Evolutionary conservation across 1,284 basidiomycete species (phyloP), one percentile per base, ranked within the genome.

Genomic region (Retiboletus flavoniger): DNA sequence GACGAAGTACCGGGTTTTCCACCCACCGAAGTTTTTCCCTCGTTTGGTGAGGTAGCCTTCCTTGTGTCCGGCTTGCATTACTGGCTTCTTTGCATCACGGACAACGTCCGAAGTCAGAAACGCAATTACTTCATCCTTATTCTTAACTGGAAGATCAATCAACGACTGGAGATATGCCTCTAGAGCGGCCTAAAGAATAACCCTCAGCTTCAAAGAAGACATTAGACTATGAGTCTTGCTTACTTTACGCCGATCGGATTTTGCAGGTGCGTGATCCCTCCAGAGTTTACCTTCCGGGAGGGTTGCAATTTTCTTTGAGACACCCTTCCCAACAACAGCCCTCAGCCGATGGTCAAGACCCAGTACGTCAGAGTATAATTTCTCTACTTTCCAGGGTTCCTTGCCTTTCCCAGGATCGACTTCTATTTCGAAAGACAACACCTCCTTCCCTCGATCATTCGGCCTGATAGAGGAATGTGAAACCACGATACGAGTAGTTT

Each of bases 31-130:
- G 67, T 94, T 97, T 75, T 97, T 94, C 19, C 95, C 95, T 60
- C 95, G 84, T 74, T 98, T 98, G 28, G 96, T 98, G 44, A 98
- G 77, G 72, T 96, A 98, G 19, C 96, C 96, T 73, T 95, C 95
- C 73, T 94, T 97, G 76, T 91, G 87, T n/a, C 85, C 90, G 4
- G 81, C 81, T 67, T 91, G 87, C 69, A 85, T 82, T 40, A 90
- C 88, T 14, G 87, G 87, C 58, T 84, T 84, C 68, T 82, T 81
- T 43, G 84, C 76, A 60, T 87, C 84, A 38, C 86, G 84, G 14
- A 94, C 83, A 53, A 95, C 82, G 65, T 96, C 94, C 9, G 91
- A 91, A 31, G 89, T 95, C 63, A 98, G 85, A 76, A 98, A 99
- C 4, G 89, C 87, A 69, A 95, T 91, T 35, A 97, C 78, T 66